Base-by-base conservation (phyloP, 1,139 yeast genomes). In the Sugiyamaella neomexicana region DNA sequence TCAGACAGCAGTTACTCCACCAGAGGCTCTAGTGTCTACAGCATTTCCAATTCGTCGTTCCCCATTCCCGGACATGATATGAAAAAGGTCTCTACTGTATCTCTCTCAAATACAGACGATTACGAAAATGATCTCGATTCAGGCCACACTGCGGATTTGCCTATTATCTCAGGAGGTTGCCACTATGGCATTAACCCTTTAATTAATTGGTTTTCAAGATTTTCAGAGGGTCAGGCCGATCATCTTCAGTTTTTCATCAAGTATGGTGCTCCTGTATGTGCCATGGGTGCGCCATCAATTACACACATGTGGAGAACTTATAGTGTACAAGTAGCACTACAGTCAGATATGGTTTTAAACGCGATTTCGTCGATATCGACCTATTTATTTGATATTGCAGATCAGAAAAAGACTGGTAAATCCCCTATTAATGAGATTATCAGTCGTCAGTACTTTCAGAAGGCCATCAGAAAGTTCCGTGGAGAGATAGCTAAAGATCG, bases 321-420 rank as follows among this genome's bases (percentile, higher is more conserved):
- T 32, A 38, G 46, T 15, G 27, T 50, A 13, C 50, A 39, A 23
- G 47, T 53, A 2, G 53, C 56, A 1, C 7, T 45, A 17, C 39
- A 34, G n/a, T 49, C 53, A 3, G 47, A 44, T 13, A 45, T 37
- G 16, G 56, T 53, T 8, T 16, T 49, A 32, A 53, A 40, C 25
- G 47, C 53, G 7, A 53, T 53, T 23, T 46, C 42, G 15, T 50
- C 56, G 9, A 17, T 53, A 15, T 36, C 51, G n/a, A 32, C 23
- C 12, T 49, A 41, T 44, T 32, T 46, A 34, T 31, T 17, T n/a
- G 40, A 47, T 13, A 16, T 32, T n/a, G 15, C 39, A 9, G 10
- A 20, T 6, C 9, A 39, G 15, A 17, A 31, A 5, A 16, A 20
- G 15, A 10, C n/a, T 27, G 20, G 37, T 10, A 41, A 41, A 20